Evolutionary conservation across 768 basidiomycete genomes (phyloP).

Genomic region (Podaxis pistillaris): DNA sequence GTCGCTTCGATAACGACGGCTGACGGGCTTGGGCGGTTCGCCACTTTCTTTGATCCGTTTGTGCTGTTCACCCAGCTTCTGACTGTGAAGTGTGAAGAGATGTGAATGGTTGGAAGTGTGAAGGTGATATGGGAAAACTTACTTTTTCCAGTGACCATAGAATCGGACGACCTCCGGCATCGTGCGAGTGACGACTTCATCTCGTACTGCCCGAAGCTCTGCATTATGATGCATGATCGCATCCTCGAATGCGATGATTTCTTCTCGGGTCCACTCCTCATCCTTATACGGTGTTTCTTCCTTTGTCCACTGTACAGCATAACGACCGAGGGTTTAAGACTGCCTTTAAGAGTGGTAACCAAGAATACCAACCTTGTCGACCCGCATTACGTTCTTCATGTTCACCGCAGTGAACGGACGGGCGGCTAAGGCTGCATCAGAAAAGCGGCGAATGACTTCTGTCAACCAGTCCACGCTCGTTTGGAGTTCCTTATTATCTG

Average conservation of each 20-base stretch:
- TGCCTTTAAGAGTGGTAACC: background rate
- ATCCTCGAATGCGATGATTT: conserved; percentile 74
- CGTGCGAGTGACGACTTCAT: conserved; percentile 67
- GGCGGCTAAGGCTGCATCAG: conserved; percentile 60
- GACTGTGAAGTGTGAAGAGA: conserved; percentile 34
- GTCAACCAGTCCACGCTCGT: conserved; percentile 80
- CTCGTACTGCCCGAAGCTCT: conserved; percentile 75
- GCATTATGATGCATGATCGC: conserved; percentile 71
- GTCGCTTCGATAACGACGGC: conserved; percentile 33
- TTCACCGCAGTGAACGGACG: conserved; percentile 59
- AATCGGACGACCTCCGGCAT: conserved; percentile 80
- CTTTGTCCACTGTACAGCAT: conserved; percentile 65
- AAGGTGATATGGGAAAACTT: conserved; percentile 16
- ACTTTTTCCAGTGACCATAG: conserved; percentile 90
- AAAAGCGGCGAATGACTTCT: conserved; percentile 70
- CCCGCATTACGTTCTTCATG: conserved; percentile 55
- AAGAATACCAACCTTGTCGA: conserved; percentile 56
- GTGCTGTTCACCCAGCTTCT: conserved; percentile 71
- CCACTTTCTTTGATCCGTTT: conserved; percentile 42
- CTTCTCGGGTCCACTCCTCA: conserved; percentile 67
- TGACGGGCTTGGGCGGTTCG: conserved; percentile 32
- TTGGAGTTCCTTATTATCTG: conserved; percentile 48
- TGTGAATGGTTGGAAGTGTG: background rate
- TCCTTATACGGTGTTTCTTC: conserved; percentile 64
- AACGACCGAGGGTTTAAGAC: background rate